phyloP scores from a whole-genome alignment of 1,284 basidiomycete species.

The Salmacisia buchloeana region DNA sequence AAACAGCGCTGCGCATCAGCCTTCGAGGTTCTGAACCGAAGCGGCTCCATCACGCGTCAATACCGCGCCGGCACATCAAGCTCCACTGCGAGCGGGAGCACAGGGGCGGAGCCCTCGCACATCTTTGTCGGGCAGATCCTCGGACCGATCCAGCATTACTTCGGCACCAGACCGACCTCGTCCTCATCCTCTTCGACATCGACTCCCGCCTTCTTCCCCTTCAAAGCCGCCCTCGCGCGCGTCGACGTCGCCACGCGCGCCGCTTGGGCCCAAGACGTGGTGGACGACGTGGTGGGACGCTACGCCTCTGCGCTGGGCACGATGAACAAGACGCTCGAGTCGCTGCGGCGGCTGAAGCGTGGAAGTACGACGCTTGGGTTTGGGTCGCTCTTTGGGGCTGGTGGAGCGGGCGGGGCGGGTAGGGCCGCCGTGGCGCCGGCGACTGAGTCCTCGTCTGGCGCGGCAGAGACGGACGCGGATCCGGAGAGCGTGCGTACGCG shows the following conservation, averaged over 20 bases:
- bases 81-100: too few species aligned
- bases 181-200: slow-evolving; percentile 8
- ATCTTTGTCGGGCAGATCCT: neutral
- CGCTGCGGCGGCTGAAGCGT: slow-evolving; percentile 39
- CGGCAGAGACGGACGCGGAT: neutral
- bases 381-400: neutral
- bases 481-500: neutral
- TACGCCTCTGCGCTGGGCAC: slow-evolving; percentile 34
- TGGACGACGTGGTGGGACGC: slow-evolving; percentile 17
- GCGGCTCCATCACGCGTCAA: neutral
- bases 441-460: neutral
- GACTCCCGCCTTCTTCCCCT: too few species aligned
- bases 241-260: slow-evolving; percentile 17
- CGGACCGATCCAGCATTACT: neutral
- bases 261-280: slow-evolving; percentile 18
- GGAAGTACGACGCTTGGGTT: slow-evolving; percentile 12
- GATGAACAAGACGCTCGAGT: slow-evolving; percentile 42
- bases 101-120: neutral
- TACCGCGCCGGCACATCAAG: neutral
- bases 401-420: too few species aligned
- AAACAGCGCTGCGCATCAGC: neutral
- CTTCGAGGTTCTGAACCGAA: slow-evolving; percentile 3
- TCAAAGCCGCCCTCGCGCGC: slow-evolving; percentile 13
- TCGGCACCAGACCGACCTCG: neutral
- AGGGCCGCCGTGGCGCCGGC: neutral